Percentiles rank a stretch among this genome's conserved stretches.
These are phyloP conservation scores for Talaromyces sp. DNA, from an alignment of 2,329 filamentous ascomycete genomes.

Conservation along the genomic window DNA sequence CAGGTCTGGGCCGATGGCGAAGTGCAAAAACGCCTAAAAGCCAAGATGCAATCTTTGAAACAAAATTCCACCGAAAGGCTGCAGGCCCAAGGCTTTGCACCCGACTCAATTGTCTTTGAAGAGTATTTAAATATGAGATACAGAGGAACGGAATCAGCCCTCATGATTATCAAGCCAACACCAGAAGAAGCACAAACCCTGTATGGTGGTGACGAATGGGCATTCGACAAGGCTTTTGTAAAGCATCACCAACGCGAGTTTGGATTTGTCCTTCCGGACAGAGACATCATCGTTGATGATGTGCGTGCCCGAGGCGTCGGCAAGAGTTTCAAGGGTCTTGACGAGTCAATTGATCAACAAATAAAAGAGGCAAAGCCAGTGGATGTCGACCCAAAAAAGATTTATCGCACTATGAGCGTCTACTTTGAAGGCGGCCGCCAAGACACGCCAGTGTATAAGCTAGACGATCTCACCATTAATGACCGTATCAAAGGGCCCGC, in stretches of 20 bases:
- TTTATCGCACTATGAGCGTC: constrained; percentile 62
- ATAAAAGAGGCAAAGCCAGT: constrained; percentile 63
- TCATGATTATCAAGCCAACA: constrained; percentile 78
- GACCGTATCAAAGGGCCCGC: constrained; percentile 73
- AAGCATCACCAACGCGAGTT: constrained; percentile 89
- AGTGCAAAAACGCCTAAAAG: constrained; percentile 58
- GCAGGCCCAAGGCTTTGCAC: constrained; percentile 70
- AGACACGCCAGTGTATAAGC: constrained; percentile 76
- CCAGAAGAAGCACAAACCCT: constrained; percentile 55
- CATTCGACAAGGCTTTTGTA: constrained; percentile 77
- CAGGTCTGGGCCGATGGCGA: constrained; percentile 55
- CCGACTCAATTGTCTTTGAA: constrained; percentile 72
- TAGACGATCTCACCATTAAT: constrained; percentile 67
- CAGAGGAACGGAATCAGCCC: constrained; percentile 79
- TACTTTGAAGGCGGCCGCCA: constrained; percentile 79
- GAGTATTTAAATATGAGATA: constrained; percentile 95
- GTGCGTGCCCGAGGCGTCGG: constrained; percentile 83
- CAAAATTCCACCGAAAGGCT: constrained; percentile 65
- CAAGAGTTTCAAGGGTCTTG: constrained; percentile 74
- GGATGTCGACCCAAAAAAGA: constrained; percentile 55
- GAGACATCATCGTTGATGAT: constrained; percentile 87
- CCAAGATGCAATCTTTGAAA: constrained; percentile 74
- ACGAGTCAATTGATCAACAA: constrained; percentile 80
- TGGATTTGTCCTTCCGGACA: constrained; percentile 77
- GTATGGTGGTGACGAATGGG: constrained; percentile 66